These are phyloP conservation scores for Eimeria praecox DNA, from an alignment of 169 alveolate genomes.

Conservation along the genomic window DNA sequence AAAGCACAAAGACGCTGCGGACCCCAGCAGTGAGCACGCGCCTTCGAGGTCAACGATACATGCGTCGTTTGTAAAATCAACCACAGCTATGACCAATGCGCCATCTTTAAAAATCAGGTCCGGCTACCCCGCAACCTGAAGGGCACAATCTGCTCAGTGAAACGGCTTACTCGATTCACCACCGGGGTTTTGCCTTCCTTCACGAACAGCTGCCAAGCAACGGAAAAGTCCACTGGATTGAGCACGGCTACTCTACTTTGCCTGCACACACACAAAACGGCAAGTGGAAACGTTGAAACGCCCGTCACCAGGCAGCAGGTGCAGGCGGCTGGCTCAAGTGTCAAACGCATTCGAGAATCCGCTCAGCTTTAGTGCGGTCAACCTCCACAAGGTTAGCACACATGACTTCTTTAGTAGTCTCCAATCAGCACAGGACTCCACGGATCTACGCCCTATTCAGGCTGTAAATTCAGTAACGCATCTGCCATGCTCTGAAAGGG, in stretches of 20 bases:
- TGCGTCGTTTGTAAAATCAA: neutral
- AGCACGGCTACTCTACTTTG: conserved; percentile 7
- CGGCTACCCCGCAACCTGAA: neutral
- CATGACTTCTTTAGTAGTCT: neutral
- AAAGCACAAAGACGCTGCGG: neutral
- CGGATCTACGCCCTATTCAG: neutral
- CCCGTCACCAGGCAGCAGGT: neutral
- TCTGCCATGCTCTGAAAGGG: neutral
- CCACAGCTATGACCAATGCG: neutral
- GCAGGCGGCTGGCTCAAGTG: neutral
- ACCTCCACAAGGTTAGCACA: neutral
- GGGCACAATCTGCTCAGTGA: neutral
- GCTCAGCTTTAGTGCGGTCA: neutral
- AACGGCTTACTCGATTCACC: neutral
- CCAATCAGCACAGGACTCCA: neutral
- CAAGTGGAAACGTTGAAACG: neutral
- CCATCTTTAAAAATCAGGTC: neutral
- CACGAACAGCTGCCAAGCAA: neutral
- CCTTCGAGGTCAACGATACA: neutral
- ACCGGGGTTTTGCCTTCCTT: neutral
- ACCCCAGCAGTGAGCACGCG: neutral
- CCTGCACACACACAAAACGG: neutral
- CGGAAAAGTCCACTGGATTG: neutral
- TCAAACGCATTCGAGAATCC: neutral
- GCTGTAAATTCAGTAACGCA: neutral